Conservation (phyloP, 2,329 filamentous ascomycete species). For the Sclerotinia nivalis region DNA sequence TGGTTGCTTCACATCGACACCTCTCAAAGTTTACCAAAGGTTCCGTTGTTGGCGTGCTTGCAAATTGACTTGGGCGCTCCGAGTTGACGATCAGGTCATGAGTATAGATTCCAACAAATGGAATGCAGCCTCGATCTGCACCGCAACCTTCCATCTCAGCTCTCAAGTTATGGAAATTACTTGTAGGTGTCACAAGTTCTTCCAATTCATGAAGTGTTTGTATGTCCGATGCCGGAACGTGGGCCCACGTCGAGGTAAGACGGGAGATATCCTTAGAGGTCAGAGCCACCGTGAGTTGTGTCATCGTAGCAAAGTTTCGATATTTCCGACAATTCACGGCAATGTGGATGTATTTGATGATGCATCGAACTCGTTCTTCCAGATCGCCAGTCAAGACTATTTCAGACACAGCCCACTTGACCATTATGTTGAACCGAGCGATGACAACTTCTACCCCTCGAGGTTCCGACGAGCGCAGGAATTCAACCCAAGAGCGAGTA, state of each 20-base stretch:
- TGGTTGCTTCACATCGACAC: conserved; percentile 71
- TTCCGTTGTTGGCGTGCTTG: conserved; percentile 63
- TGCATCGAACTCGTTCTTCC: conserved; percentile 71
- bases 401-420: conserved; percentile 83
- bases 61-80: conserved; percentile 74
- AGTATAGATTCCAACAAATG: conserved; percentile 81
- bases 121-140: conserved; percentile 73
- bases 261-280: conserved; percentile 71
- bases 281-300: conserved; percentile 75
- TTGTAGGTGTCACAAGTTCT: conserved; percentile 70
- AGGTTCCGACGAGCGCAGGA: conserved; percentile 69
- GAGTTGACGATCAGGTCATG: conserved; percentile 82
- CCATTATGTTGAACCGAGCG: conserved; percentile 83
- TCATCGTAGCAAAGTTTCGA: conserved; percentile 82
- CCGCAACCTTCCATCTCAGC: conserved; percentile 72
- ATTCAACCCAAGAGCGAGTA: conserved; percentile 78
- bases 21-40: conserved; percentile 82
- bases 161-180: conserved; percentile 75
- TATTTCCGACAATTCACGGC: conserved; percentile 72
- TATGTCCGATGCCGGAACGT: conserved; percentile 66
- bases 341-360: conserved; percentile 82
- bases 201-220: conserved; percentile 69
- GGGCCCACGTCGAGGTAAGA: conserved; percentile 68
- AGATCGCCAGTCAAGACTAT: conserved; percentile 71
- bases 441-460: conserved; percentile 81